Evolutionary conservation across 1,139 yeast species (phyloP), one percentile per base, ranked within the genome.

Genomic region (Lodderomyces oxycetoniae): DNA sequence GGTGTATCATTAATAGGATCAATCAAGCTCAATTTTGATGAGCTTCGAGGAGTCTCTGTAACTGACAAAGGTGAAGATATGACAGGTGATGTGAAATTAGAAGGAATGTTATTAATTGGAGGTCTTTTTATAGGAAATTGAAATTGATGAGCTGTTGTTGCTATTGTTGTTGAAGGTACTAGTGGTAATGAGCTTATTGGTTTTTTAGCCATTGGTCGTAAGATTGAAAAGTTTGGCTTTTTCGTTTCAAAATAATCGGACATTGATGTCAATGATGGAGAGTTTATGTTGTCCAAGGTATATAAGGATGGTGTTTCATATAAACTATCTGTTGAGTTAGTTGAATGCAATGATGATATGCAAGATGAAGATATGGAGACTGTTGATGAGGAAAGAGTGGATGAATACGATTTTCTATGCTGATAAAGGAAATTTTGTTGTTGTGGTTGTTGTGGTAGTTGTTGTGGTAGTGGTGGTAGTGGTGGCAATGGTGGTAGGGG

Each of bases 1-100:
- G 71, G 71, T 8, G 67, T 47, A 38, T 65, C 73, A 42, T 63
- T 63, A 33, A 64, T 63, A 3, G 69, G 66, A 43, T 65, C 69
- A 32, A n/a, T n/a, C n/a, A n/a, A n/a, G n/a, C n/a, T n/a, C n/a
- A n/a, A n/a, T 22, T 22, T 13, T 5, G 9, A 22, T 5, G 4
- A n/a, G 9, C 7, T 22, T 13, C 54, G 47, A 1, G 67, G 66
- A 1, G 64, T 60, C 16, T 55, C 57, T 5, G 55, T 16, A 15
- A 17, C 55, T 14, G 64, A 54, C 30, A 63, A 49, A 12, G 71
- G 70, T 11, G 68, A 61, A 41, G 64, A 55, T 17, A 60, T 48
- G 20, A 53, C 47, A 8, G 29, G 17, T 26, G 68, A 69, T 1
- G 67, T 33, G 32, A n/a, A 40, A 34, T 31, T 36, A 38, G 8